phyloP scores from a whole-genome alignment of 225 moss, liverwort and hornwort genomes.

The Thuidium tamariscinum region DNA sequence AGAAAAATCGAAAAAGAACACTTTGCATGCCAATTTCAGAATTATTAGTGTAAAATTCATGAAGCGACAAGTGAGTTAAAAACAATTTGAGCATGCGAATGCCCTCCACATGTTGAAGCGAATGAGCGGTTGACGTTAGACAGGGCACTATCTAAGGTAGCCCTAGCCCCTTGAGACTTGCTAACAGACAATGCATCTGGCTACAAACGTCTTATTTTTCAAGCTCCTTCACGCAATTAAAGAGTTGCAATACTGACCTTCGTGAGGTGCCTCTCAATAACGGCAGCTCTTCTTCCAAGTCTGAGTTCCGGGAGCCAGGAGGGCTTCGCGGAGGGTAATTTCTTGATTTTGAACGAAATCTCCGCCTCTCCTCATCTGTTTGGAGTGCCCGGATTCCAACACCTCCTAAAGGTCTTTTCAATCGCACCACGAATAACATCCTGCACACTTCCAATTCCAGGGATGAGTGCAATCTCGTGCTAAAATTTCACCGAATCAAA shows the following conservation, averaged over 20 bases:
- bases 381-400: constrained; percentile 15
- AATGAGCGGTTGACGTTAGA: background rate
- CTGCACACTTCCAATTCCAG: constrained; percentile 1
- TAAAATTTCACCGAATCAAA: background rate
- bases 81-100: background rate
- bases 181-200: background rate
- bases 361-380: constrained; percentile 26
- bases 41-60: background rate
- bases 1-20: background rate
- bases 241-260: constrained; percentile 3
- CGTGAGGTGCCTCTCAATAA: constrained; percentile 16
- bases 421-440: background rate
- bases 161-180: background rate
- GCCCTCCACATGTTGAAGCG: background rate
- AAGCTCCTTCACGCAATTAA: background rate
- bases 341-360: constrained; percentile 2
- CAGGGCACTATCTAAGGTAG: background rate
- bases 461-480: background rate
- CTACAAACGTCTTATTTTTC: background rate
- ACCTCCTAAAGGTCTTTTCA: background rate
- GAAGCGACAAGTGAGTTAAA: background rate
- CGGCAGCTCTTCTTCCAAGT: constrained; percentile 24
- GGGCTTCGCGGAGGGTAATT: constrained; percentile 7
- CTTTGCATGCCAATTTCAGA: background rate
- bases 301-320: background rate